These are phyloP conservation scores for Tylopilus subfusipes DNA, from an alignment of 768 basidiomycete species.

Conservation along the genomic window DNA sequence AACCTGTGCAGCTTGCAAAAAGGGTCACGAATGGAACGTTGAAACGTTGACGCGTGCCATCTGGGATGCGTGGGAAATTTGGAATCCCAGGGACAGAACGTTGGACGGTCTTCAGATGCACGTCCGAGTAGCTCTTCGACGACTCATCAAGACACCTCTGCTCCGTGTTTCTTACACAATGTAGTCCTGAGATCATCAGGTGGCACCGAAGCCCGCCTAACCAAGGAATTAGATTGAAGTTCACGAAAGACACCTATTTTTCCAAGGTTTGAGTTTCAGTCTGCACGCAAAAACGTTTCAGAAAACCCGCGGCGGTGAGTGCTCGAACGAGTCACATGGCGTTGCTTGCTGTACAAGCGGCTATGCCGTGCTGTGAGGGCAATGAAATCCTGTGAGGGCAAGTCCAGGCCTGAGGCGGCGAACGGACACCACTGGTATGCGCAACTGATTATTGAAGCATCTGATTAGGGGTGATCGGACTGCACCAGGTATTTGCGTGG, in stretches of 20 bases:
- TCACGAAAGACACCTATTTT: background rate
- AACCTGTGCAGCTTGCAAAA: too few species aligned
- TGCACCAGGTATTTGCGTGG: background rate
- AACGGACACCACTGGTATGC: background rate
- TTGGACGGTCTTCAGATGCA: background rate
- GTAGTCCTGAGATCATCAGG: background rate
- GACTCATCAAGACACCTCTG: background rate
- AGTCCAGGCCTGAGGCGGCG: background rate
- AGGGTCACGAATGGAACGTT: background rate
- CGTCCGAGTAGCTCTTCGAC: background rate
- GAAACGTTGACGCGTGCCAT: too few species aligned
- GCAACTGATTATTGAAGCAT: background rate
- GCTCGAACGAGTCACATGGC: background rate
- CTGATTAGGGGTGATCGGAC: background rate
- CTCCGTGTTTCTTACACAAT: background rate
- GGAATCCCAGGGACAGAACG: background rate
- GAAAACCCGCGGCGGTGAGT: background rate
- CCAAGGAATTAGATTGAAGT: conserved; percentile 1
- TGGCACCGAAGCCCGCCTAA: background rate
- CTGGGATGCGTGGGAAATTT: too few species aligned
- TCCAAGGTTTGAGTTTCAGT: background rate
- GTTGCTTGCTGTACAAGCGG: conserved; percentile 19
- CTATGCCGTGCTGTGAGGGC: conserved; percentile 17
- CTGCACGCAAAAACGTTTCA: background rate
- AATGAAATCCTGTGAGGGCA: conserved; percentile 11